Base-by-base conservation (phyloP, 2,329 filamentous ascomycete species). In the Davidsoniella eucalypti region DNA sequence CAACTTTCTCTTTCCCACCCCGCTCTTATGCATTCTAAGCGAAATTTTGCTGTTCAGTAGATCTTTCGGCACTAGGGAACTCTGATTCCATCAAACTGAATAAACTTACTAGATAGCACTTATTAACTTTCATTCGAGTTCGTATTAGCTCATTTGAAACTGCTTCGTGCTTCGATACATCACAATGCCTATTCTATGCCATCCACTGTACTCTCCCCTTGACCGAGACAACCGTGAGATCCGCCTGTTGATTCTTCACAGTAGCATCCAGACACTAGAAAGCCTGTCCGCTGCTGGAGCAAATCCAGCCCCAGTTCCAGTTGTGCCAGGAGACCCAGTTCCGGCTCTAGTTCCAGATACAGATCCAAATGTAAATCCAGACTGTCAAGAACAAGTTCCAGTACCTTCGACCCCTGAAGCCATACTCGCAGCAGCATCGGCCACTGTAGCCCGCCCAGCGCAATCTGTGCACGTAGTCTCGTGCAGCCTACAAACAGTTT, bases 201-300 rank as follows among this genome's bases (percentile, higher is more conserved):
- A 14, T 8, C 9, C 14, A 8, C 17, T 47, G 2, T 47, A 47
- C 9, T 17, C 25, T 8, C 44, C 44, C 7, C 12, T 46, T 16
- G 16, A 29, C 26, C 44, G 14, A 10, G 44, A 46, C n/a, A 46
- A 46, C 5, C 43, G 43, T 14, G 43, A 44, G 23, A 44, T 46
- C 17, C 44, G 44, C 12, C 44, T 47, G 14, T 14, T 47, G 9
- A 29, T 38, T 38, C 16, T 47, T 6, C 29, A 10, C 12, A 17
- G 29, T 18, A 17, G n/a, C 38, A 16, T 23, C 17, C n/a, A 12
- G 21, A 47, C 21, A 6, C 17, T 29, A 12, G 16, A 40, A 7
- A 23, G 14, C 44, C 25, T 9, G 33, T 6, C 18, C 2, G 1
- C 17, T 36, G 10, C 29, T 47, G 4, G 44, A 46, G 16, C 29